Evolutionary conservation across 768 basidiomycete species (phyloP).

Genomic region (Epithele typhae): DNA sequence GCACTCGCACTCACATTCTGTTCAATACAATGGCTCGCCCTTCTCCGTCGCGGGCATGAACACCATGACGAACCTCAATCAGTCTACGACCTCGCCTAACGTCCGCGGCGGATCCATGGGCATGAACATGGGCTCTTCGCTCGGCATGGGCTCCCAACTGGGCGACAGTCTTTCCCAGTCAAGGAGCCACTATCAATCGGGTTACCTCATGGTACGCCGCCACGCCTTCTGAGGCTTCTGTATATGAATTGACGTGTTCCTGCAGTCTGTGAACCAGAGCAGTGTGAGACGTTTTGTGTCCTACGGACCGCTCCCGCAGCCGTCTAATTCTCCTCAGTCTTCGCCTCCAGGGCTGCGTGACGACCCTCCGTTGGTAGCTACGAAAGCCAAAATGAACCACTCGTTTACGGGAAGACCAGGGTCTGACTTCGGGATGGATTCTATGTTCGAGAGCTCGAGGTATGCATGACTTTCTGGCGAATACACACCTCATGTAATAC

Average conservation of each 20-base stretch:
- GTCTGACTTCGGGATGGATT: conserved; percentile 77
- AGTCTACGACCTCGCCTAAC: conserved; percentile 46
- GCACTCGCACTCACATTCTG: conserved; percentile 26
- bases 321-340: conserved; percentile 2
- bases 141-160: conserved; percentile 39
- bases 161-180: conserved; percentile 69
- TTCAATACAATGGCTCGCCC: conserved; percentile 23
- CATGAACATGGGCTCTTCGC: conserved; percentile 27
- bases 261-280: conserved; percentile 58
- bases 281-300: conserved; percentile 34
- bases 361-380: conserved; percentile 70
- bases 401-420: conserved; percentile 58
- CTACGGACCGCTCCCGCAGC: no score
- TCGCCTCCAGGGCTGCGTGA: conserved; percentile 42
- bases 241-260: no score
- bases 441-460: conserved; percentile 79
- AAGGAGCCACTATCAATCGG: conserved; percentile 73
- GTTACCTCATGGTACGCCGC: conserved; percentile 68
- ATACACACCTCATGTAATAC: background rate
- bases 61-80: conserved; percentile 30
- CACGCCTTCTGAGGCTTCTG: no score
- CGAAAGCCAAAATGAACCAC: conserved; percentile 78
- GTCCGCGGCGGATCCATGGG: conserved; percentile 39
- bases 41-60: conserved; percentile 64
- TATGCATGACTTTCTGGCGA: conserved; percentile 19